Evolutionary conservation across 495 filamentous ascomycete species (phyloP).

Genomic region (Aspergillus coremiiformis): DNA sequence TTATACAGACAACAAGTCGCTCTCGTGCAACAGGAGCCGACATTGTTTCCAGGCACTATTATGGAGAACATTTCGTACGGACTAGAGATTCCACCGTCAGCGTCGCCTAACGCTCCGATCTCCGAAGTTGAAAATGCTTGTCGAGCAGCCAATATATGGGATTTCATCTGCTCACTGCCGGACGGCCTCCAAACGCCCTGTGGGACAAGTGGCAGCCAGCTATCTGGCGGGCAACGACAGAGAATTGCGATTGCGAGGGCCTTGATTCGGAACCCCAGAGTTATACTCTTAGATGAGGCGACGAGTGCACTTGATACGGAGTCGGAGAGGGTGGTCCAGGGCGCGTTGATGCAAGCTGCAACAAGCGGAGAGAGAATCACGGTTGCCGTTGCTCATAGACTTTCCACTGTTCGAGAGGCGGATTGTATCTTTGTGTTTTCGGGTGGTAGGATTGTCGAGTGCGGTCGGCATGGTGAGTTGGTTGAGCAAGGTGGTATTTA

Average conservation of each 20-base stretch:
- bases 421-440: constrained; percentile 5
- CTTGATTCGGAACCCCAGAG: constrained; percentile 34
- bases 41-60: constrained; percentile 33
- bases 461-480: neutral
- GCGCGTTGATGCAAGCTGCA: constrained; percentile 26
- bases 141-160: constrained; percentile 24
- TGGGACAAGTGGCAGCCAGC: constrained; percentile 14
- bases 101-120: constrained; percentile 7
- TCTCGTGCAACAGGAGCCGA: constrained; percentile 39
- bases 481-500: neutral
- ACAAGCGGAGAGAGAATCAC: constrained; percentile 28
- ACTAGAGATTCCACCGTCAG: constrained; percentile 11
- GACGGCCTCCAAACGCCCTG: constrained; percentile 21
- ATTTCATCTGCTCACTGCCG: constrained; percentile 29
- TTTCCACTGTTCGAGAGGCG: constrained; percentile 1
- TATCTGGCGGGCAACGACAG: constrained; percentile 43
- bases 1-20: constrained; percentile 21
- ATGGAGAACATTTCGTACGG: constrained; percentile 38
- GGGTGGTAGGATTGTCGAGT: constrained; percentile 2
- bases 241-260: constrained; percentile 46
- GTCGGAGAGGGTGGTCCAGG: constrained; percentile 32
- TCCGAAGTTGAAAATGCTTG: constrained; percentile 20
- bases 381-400: constrained; percentile 33
- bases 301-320: constrained; percentile 52
- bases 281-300: constrained; percentile 52